A percentile compares a stretch with the other conserved stretches of the same genome.
phyloP scores from a whole-genome alignment of 2,329 filamentous ascomycete genomes.

The Phialophora verrucosa region DNA sequence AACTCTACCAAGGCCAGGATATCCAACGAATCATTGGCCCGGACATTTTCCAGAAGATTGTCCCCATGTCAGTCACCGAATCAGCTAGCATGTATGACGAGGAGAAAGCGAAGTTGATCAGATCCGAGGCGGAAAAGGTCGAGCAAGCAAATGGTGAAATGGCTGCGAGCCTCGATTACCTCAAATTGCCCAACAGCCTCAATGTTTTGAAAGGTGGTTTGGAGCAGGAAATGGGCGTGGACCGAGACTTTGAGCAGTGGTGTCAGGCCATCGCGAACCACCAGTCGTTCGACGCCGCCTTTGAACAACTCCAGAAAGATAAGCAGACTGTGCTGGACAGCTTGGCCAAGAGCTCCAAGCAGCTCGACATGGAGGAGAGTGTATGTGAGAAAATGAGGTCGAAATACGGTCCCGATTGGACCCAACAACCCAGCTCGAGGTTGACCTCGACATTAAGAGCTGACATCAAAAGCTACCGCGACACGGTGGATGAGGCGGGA shows the following conservation, averaged over 20 bases:
- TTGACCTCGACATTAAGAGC: conserved; percentile 85
- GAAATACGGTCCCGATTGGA: conserved; percentile 96
- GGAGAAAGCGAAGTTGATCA: conserved; percentile 93
- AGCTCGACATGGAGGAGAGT: conserved; percentile 94
- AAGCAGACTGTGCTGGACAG: conserved; percentile 75
- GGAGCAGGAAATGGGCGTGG: conserved; percentile 84
- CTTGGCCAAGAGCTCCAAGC: conserved; percentile 81
- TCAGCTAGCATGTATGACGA: conserved; percentile 97
- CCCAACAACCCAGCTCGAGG: conserved; percentile 89
- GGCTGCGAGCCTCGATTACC: conserved; percentile 90
- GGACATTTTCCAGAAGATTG: conserved; percentile 95
- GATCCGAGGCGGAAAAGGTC: conserved; percentile 91
- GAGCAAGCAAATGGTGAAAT: conserved; percentile 94
- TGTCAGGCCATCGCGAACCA: conserved; percentile 90
- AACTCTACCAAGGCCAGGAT: conserved; percentile 95
- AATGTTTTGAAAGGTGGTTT: conserved; percentile 92
- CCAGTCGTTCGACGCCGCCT: conserved; percentile 76
- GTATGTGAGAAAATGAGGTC: conserved; percentile 99
- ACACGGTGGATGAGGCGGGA: conserved; percentile 86
- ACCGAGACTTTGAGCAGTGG: conserved; percentile 92
- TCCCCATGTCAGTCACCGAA: conserved; percentile 94
- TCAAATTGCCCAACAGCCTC: conserved; percentile 85
- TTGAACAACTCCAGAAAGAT: conserved; percentile 77
- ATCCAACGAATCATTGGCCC: conserved; percentile 96
- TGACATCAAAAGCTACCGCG: conserved; percentile 85